Conservation (phyloP, 257 asterid genomes). For the Mentha longifolia region DNA sequence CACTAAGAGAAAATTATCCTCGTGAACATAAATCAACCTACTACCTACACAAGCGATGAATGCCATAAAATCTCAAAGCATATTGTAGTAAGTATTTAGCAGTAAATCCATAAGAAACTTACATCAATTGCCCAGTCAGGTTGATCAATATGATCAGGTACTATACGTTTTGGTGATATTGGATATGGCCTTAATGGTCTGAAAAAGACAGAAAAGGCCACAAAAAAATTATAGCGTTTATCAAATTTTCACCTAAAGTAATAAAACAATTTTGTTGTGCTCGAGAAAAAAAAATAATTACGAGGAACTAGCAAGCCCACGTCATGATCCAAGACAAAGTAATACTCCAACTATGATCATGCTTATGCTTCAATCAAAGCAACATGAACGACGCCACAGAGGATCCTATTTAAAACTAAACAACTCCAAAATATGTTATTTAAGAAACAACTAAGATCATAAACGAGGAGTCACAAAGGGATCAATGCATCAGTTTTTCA, state of each 20-base stretch:
- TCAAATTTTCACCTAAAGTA: not conserved
- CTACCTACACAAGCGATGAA: conserved; percentile 3
- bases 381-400: not conserved
- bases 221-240: not conserved
- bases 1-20: conserved; percentile 9
- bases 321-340: not conserved
- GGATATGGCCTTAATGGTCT: conserved; percentile 84
- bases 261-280: not conserved
- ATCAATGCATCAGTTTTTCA: no score
- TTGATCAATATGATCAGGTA: conserved; percentile 78
- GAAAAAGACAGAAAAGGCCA: conserved; percentile 20
- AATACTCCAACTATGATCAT: not conserved
- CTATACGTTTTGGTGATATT: conserved; percentile 65
- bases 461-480: not conserved
- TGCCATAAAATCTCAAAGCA: not conserved
- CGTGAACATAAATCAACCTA: not conserved
- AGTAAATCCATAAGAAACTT: conserved; percentile 41
- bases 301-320: not conserved
- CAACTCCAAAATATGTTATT: not conserved
- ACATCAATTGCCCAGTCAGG: conserved; percentile 99
- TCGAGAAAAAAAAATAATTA: not conserved
- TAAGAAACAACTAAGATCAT: not conserved
- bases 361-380: not conserved
- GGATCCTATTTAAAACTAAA: no score
- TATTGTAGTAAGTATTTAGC: not conserved